These are phyloP conservation scores for Endoconidiophora polonica DNA, from an alignment of 2,329 filamentous ascomycete genomes.

Conservation along the genomic window DNA sequence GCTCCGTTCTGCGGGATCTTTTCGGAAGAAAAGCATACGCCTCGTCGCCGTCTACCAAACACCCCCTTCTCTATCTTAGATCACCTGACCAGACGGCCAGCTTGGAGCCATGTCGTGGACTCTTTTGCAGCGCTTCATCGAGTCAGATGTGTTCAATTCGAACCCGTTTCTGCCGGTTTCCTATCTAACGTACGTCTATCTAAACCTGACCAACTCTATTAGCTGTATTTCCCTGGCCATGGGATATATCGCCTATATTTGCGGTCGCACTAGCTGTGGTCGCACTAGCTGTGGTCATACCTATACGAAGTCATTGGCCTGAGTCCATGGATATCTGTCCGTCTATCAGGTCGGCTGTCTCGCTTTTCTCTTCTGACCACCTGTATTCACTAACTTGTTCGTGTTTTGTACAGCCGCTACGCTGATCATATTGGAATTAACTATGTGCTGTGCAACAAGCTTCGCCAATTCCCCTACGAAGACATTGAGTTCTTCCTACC, in stretches of 20 bases:
- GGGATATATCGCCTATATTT: neutral
- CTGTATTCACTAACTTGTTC: neutral
- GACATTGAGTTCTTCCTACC: slow-evolving; percentile 88
- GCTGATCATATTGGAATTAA: slow-evolving; percentile 81
- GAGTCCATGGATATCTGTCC: too few species aligned
- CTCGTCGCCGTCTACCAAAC: neutral
- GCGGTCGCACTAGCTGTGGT: neutral
- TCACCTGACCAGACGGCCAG: neutral
- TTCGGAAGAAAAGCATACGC: neutral
- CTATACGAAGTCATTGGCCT: neutral
- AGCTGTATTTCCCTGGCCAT: neutral
- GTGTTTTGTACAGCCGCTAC: slow-evolving; percentile 46
- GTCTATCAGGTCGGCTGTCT: neutral
- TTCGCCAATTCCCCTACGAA: slow-evolving; percentile 77
- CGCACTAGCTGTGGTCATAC: neutral
- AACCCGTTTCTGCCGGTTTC: slow-evolving; percentile 78
- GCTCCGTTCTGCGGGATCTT: too few species aligned
- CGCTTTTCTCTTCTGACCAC: neutral
- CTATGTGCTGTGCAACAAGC: slow-evolving; percentile 75
- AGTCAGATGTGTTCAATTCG: slow-evolving; percentile 87
- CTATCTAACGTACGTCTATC: slow-evolving; percentile 59
- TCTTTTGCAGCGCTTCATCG: slow-evolving; percentile 76
- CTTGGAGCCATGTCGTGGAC: slow-evolving; percentile 53
- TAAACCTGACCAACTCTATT: neutral
- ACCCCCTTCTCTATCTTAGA: neutral